Evolutionary conservation across 306 rosid species (phyloP).

Genomic region (Geum urbanum): DNA sequence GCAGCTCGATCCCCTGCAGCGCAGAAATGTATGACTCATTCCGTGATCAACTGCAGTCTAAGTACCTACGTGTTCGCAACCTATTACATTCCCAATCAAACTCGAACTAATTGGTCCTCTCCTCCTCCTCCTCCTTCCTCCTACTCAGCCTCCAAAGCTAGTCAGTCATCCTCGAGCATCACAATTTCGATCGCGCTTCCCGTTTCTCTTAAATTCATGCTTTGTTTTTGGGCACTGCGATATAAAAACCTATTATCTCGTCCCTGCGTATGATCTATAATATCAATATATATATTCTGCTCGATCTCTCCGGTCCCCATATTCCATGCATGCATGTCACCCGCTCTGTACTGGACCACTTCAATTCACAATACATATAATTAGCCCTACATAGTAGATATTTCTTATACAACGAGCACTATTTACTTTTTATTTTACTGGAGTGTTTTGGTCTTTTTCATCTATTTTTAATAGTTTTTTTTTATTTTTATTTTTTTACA

Average conservation of each 20-base stretch:
- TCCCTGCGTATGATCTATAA: not conserved
- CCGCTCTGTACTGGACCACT: slow-evolving; percentile 4
- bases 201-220: slow-evolving; percentile 24
- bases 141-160: not conserved
- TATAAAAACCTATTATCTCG: not conserved
- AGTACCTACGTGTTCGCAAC: slow-evolving; percentile 14
- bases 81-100: slow-evolving; percentile 6
- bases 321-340: slow-evolving; percentile 15
- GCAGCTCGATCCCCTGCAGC: not conserved
- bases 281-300: not conserved
- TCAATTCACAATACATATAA: too few relatives aligned
- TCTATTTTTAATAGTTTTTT: too few relatives aligned
- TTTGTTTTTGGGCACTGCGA: not conserved
- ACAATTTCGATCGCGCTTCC: not conserved
- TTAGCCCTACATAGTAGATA: too few relatives aligned
- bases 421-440: too few relatives aligned
- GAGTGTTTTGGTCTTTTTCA: too few relatives aligned
- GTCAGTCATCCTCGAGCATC: slow-evolving; percentile 19
- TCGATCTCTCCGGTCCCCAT: slow-evolving; percentile 7
- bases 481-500: too few relatives aligned
- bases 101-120: not conserved
- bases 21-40: not conserved
- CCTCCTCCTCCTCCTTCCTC: not conserved
- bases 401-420: too few relatives aligned
- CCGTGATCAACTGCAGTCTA: too few relatives aligned